Percentiles rank a stretch among this genome's conserved stretches.
phyloP scores from a whole-genome alignment of 148 eudicot species.

The Fagopyrum esculentum region DNA sequence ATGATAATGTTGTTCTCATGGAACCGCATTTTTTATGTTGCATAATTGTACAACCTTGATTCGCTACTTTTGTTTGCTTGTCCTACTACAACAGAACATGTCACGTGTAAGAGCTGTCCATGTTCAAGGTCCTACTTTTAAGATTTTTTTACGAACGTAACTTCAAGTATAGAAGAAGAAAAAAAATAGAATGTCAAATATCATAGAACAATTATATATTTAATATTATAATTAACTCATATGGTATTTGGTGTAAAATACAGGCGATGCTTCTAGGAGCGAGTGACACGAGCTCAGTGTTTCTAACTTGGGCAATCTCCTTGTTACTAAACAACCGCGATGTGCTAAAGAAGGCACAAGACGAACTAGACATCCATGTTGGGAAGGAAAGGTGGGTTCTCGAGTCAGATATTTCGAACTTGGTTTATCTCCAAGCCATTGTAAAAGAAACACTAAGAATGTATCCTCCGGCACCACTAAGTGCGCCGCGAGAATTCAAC shows the following conservation, averaged over 20 bases:
- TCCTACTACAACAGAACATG: not conserved
- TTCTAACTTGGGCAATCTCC: slow-evolving; percentile 29
- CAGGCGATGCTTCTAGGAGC: slow-evolving; percentile 9
- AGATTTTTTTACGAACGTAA: too few species aligned
- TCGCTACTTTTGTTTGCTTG: too few species aligned
- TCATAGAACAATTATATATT: too few species aligned
- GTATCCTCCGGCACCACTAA: slow-evolving; percentile 22
- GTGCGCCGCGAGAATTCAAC: slow-evolving; percentile 14
- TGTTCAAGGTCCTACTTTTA: too few species aligned
- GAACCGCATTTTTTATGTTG: too few species aligned
- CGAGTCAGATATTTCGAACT: slow-evolving; percentile 20
- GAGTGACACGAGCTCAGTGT: slow-evolving; percentile 18
- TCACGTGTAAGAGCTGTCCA: not conserved
- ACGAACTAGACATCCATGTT: slow-evolving; percentile 21
- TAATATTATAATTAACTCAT: too few species aligned
- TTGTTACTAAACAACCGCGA: slow-evolving; percentile 24
- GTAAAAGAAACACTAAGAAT: slow-evolving; percentile 27
- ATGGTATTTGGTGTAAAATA: too few species aligned
- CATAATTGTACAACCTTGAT: too few species aligned
- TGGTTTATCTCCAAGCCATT: slow-evolving; percentile 32
- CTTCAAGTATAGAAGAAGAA: too few species aligned
- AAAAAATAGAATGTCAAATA: not conserved
- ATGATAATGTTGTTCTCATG: too few species aligned
- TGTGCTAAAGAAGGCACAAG: slow-evolving; percentile 24
- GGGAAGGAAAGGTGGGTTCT: slow-evolving; percentile 23